Conservation (phyloP, 305 asterid species). For the Plantago lanceolata region DNA sequence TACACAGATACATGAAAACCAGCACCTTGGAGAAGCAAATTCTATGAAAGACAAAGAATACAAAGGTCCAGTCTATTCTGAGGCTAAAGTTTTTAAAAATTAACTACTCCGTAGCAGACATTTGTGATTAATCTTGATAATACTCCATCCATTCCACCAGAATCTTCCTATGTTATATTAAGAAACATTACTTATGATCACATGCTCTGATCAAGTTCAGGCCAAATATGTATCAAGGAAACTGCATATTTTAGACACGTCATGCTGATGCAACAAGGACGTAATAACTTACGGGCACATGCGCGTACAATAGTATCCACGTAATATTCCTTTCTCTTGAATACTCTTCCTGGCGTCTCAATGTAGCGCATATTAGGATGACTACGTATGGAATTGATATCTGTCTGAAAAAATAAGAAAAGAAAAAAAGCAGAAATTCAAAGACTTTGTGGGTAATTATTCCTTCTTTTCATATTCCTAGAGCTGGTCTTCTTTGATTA, state of each 20-base stretch:
- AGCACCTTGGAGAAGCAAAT: not conserved
- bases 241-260: not conserved
- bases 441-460: slow-evolving; percentile 2
- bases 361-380: slow-evolving; percentile 76
- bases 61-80: not conserved
- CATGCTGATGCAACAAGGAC: slow-evolving; percentile 10
- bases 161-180: too few species aligned
- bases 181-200: too few species aligned
- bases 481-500: slow-evolving; percentile 1
- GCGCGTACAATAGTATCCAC: slow-evolving; percentile 76
- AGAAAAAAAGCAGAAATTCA: slow-evolving; percentile 16
- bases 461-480: not conserved
- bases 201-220: too few species aligned
- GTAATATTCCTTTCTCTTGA: slow-evolving; percentile 73
- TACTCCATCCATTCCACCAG: too few species aligned
- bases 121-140: too few species aligned
- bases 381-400: slow-evolving; percentile 73
- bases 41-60: slow-evolving; percentile 12
- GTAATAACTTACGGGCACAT: slow-evolving; percentile 90
- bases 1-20: not conserved
- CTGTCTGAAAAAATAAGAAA: slow-evolving; percentile 57
- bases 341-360: slow-evolving; percentile 71
- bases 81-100: too few species aligned
- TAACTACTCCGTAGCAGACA: too few species aligned
- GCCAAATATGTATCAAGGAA: not conserved